Percentiles rank a stretch among this genome's conserved stretches.
phyloP scores from a whole-genome alignment of 495 filamentous ascomycete genomes.

The Lindgomyces ingoldianus region DNA sequence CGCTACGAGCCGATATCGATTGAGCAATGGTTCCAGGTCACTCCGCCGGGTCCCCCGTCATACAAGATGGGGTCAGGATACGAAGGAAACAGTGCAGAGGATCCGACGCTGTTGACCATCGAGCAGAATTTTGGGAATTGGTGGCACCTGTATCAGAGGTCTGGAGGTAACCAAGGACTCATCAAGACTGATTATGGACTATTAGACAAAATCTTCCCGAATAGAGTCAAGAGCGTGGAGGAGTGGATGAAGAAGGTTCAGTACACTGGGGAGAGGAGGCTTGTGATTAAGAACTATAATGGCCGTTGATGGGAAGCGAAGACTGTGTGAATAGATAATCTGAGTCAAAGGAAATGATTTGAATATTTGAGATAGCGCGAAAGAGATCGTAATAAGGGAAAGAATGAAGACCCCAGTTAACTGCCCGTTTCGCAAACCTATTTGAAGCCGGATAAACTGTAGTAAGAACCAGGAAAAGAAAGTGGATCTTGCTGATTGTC shows the following conservation, averaged over 20 bases:
- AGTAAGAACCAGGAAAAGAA: too few relatives aligned
- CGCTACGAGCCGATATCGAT: constrained; percentile 9
- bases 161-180: constrained; percentile 17
- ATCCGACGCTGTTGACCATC: constrained; percentile 25
- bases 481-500: too few relatives aligned
- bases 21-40: constrained; percentile 6
- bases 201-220: constrained; percentile 20
- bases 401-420: too few relatives aligned
- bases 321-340: background rate
- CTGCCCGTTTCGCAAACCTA: too few relatives aligned
- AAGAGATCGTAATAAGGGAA: too few relatives aligned
- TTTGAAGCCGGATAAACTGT: too few relatives aligned
- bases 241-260: constrained; percentile 32
- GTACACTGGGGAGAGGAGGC: constrained; percentile 22
- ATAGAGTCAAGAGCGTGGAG: constrained; percentile 24
- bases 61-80: constrained; percentile 13
- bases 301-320: background rate
- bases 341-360: background rate
- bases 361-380: background rate
- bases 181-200: constrained; percentile 25
- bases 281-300: constrained; percentile 8
- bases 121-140: constrained; percentile 29
- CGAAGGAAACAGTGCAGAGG: constrained; percentile 7
- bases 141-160: constrained; percentile 27
- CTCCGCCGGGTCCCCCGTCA: background rate